phyloP scores from a whole-genome alignment of 345 rosid genomes.

The Eucalyptus sp. region DNA sequence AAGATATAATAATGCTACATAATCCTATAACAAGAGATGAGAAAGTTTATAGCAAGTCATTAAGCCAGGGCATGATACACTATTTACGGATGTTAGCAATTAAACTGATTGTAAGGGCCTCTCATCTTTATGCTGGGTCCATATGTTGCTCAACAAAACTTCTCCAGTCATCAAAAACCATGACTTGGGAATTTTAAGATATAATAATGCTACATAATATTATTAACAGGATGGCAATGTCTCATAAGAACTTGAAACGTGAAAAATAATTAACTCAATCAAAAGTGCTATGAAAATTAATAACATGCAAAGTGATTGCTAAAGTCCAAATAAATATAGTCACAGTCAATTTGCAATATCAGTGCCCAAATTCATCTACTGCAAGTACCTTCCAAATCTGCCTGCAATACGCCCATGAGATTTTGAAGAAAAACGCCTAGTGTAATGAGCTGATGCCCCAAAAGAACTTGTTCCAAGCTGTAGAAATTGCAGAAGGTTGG shows the following conservation, averaged over 20 bases:
- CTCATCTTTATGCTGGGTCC: not conserved
- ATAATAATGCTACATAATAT: not conserved
- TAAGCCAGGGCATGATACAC: not conserved
- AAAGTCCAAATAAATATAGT: not conserved
- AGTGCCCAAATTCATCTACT: not conserved
- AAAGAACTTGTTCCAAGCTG: conserved; percentile 75
- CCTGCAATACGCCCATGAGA: conserved; percentile 84
- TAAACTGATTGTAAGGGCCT: not conserved
- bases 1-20: not conserved
- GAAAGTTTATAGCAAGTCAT: not conserved
- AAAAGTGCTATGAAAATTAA: not conserved
- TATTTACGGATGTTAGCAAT: not conserved
- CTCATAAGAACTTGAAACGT: not conserved
- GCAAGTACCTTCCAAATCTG: conserved; percentile 61
- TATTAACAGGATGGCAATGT: not conserved
- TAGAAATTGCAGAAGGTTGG: not conserved
- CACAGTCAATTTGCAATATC: not conserved
- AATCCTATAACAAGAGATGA: not conserved
- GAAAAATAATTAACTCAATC: not conserved
- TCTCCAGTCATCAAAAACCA: not conserved
- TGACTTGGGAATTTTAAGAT: not conserved
- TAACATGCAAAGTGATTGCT: not conserved
- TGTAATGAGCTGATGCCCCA: conserved; percentile 71
- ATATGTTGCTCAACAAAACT: not conserved
- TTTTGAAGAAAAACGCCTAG: conserved; percentile 55